Evolutionary conservation across 805 yeast genomes (phyloP), one percentile per base, ranked within the genome.

Genomic region (Yarrowia osloensis): DNA sequence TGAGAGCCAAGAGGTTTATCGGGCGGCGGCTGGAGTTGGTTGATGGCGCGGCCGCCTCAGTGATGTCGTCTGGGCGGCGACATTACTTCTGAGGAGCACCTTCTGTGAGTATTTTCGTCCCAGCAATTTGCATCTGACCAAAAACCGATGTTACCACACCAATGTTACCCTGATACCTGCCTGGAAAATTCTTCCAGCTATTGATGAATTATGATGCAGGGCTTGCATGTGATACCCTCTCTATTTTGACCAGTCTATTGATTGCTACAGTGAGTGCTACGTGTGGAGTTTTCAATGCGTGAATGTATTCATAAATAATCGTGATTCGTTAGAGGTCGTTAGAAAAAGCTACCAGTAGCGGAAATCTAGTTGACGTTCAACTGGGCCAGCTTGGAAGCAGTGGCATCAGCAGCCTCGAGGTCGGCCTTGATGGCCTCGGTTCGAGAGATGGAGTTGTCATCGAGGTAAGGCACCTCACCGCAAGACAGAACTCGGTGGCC

Each of bases 381-480:
- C 44, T 61, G 54, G 31, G 66, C 54, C 40, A 61, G 47, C 33
- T 61, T 61, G 40, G 40, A 31, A n/a, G 52, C 42, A 42, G 54
- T 31, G 24, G 39, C 21, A n/a, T 42, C 42, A 61, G 54, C 66
- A 44, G 54, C 40, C 54, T 61, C 66, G 17, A 17, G 66, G 33
- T 61, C 54, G 9, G 33, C 26, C 66, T 61, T 61, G 24, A 69
- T 66, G 2, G 73, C 69, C 69, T 67, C 68, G n/a, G 67, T 37
- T 67, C 67, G 73, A 24, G 74, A 71, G 39, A 70, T 63, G 49
- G 73, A 71, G 54, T 77, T 73, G 29, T 81, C 79, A 70, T 84
- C 86, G 71, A 80, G 84, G 75, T 67, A 79, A 4, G 88, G 88
- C 54, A 76, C 72, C 69, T 85, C 87, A 19, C 85, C 87, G 69